phyloP scores from a whole-genome alignment of 176 grass and related monocot genomes.

The Bromus sterilis region DNA sequence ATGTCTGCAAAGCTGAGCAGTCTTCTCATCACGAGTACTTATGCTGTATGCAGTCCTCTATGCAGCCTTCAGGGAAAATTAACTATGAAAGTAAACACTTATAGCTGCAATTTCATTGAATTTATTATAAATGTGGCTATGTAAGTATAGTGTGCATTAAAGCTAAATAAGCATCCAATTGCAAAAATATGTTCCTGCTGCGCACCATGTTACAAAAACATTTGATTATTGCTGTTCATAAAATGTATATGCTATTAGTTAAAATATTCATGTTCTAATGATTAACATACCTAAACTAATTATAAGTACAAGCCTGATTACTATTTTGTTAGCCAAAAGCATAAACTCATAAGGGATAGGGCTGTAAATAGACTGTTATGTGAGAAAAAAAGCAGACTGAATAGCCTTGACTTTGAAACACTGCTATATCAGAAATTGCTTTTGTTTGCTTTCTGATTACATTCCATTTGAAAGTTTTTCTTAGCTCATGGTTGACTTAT shows the following conservation, averaged over 20 bases:
- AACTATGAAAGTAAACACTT: background rate
- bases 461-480: background rate
- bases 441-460: background rate
- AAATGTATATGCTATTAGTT: too few species aligned
- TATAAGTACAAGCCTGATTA: background rate
- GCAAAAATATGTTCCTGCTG: background rate
- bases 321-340: background rate
- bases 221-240: too few species aligned
- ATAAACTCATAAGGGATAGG: background rate
- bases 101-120: background rate
- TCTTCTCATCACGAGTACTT: background rate
- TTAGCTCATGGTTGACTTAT: constrained; percentile 16
- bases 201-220: background rate
- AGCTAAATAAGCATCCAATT: background rate
- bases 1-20: background rate
- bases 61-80: background rate
- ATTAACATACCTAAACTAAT: background rate
- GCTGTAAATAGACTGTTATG: background rate
- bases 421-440: background rate
- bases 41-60: background rate
- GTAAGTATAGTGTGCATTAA: background rate
- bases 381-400: background rate
- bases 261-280: background rate
- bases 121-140: background rate
- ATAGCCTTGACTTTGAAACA: background rate